These are phyloP conservation scores for Musa schizocarpa DNA, from an alignment of 176 grass and related monocot species.

Conservation along the genomic window DNA sequence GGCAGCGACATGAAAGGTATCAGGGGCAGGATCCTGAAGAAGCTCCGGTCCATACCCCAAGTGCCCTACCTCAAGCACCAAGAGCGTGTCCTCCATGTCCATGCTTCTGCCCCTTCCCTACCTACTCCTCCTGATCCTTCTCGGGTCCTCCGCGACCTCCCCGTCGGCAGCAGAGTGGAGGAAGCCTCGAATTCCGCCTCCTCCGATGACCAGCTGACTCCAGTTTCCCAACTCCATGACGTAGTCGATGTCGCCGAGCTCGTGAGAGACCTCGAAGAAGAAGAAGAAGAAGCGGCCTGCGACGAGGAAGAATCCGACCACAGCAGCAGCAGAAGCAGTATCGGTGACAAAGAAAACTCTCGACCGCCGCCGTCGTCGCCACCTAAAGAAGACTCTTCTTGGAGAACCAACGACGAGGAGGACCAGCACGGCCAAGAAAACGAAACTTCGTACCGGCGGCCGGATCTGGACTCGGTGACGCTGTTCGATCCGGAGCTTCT, in stretches of 20 bases:
- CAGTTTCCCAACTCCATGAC: not conserved
- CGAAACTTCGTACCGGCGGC: conserved; percentile 31
- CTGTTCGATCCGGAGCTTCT: conserved; percentile 92
- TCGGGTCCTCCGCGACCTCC: not conserved
- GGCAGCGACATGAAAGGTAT: conserved; percentile 1
- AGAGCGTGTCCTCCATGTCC: not conserved
- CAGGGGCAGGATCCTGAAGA: not conserved
- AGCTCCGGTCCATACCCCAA: not conserved
- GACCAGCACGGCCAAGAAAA: not conserved
- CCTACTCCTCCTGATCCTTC: not conserved
- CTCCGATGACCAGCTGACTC: not conserved
- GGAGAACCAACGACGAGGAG: conserved; percentile 29
- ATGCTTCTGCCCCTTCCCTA: not conserved
- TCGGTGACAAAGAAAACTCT: conserved; percentile 49
- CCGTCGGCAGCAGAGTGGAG: not conserved
- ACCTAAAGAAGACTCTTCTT: not conserved
- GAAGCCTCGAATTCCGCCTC: not conserved
- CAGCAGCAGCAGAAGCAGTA: not conserved
- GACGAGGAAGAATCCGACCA: not conserved
- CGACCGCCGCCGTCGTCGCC: conserved; percentile 28
- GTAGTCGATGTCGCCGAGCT: not conserved
- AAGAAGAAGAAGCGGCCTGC: not conserved
- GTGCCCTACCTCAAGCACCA: conserved; percentile 1
- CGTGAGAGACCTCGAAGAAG: conserved; percentile 4
- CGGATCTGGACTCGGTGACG: conserved; percentile 47